Conservation (phyloP, 2,329 filamentous ascomycete species). For the Chalaropsis ovoidea region DNA sequence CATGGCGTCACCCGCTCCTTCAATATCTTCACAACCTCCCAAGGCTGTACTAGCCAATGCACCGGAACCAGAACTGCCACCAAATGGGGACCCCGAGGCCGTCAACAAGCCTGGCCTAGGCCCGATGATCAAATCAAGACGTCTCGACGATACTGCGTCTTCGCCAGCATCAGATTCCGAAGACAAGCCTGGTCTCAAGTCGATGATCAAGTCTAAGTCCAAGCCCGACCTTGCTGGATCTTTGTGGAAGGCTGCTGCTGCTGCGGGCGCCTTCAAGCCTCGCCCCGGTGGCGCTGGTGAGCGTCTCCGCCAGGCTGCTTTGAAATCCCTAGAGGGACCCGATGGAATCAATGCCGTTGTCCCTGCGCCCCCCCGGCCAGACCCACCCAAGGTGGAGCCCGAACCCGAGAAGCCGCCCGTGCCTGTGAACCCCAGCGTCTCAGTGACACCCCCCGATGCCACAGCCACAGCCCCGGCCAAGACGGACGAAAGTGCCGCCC, state of each 20-base stretch:
- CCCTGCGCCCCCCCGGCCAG: slow-evolving; percentile 56
- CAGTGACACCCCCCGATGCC: slow-evolving; percentile 28
- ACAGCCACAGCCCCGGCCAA: slow-evolving; percentile 9
- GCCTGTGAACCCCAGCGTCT: slow-evolving; percentile 16
- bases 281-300: slow-evolving; percentile 79
- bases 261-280: slow-evolving; percentile 61
- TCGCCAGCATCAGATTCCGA: slow-evolving; percentile 30
- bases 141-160: slow-evolving; percentile 45
- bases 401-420: slow-evolving; percentile 33
- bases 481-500: slow-evolving; percentile 25
- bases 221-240: slow-evolving; percentile 62
- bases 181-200: slow-evolving; percentile 67
- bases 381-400: slow-evolving; percentile 23
- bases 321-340: slow-evolving; percentile 54
- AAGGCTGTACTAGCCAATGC: slow-evolving; percentile 24
- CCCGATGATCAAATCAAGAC: slow-evolving; percentile 69
- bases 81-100: slow-evolving; percentile 27
- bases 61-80: slow-evolving; percentile 28
- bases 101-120: slow-evolving; percentile 59
- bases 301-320: slow-evolving; percentile 55
- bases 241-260: slow-evolving; percentile 71
- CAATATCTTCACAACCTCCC: slow-evolving; percentile 23
- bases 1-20: slow-evolving; percentile 25
- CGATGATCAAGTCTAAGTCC: slow-evolving; percentile 80
- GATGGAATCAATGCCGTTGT: slow-evolving; percentile 88